Base-by-base conservation (phyloP, 2,329 filamentous ascomycete genomes). In the Colletotrichum shisoi region DNA sequence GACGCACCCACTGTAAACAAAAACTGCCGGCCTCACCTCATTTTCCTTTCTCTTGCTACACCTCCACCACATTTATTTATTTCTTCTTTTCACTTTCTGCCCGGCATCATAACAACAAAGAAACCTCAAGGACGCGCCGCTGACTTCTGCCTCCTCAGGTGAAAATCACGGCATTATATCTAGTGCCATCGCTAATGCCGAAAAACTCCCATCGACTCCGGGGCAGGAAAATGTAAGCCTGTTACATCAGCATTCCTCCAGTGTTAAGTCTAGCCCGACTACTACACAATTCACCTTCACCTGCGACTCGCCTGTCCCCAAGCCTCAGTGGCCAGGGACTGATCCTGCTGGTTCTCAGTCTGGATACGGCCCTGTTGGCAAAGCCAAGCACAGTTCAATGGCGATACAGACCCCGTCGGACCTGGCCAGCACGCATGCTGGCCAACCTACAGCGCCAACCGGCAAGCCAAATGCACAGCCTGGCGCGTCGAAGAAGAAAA, bases 251-350 rank as follows among this genome's bases (percentile, higher is more conserved):
- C 88, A 91, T 76, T 74, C 75, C 9, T 81, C 85, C 19, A 78
- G 83, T 6, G 82, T 83, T 65, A 89, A 87, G 73, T 76, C 85
- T 4, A 88, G 85, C 42, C 88, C 91, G 4, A 87, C 90, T 6
- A 92, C 93, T 63, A 91, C 91, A 0, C 93, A 97, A 73, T 99
- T 99, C 76, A 99, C 95, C 11, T 99, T 99, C 75, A 96, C 93
- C 13, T 97, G 93, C 78, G 92, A 96, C 73, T 94, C 94, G 1
- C 93, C 95, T 75, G 92, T 93, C 44, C 89, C 92, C 1, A 92
- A 90, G 67, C 88, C 90, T 63, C 88, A 89, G 58, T 92, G 91
- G 89, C 91, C 91, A 49, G 87, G 89, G 74, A 78, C 79, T 69
- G 79, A 80, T 54, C 75, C 77, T 9, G 52, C 72, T 6, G 27